Evolutionary conservation across 306 rosid genomes (phyloP), one percentile per base, ranked within the genome.

Genomic region (Malus asiatica): DNA sequence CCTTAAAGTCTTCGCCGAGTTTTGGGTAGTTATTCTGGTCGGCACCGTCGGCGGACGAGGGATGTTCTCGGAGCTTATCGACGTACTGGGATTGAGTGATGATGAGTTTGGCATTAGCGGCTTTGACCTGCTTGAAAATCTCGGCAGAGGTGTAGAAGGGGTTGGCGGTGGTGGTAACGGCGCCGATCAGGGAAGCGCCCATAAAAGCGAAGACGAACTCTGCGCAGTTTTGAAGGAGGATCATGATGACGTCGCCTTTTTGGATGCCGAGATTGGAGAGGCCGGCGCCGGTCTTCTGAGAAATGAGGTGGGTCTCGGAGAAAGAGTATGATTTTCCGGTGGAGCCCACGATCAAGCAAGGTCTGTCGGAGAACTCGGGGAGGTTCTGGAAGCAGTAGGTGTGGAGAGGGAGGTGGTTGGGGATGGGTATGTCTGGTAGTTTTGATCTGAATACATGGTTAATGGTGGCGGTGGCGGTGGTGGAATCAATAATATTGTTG

Each of bases 131-230:
- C 82, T 92, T 92, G 85, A 76, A 78, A 72, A 94, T 77, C 78
- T 94, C 98, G 0, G 95, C 78, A 2, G 88, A 38, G 10, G 97
- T 90, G 83, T 89, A 92, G 80, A 85, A 87, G 0, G 97, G 98
- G 68, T 94, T 92, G 8, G 96, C 97, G 48, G 96, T 81, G 79
- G 97, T 91, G 52, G 85, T 53, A 42, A 87, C 83, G n/a, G 93
- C 95, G 45, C 97, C 98, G 77, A 90, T 71, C 87, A 90, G 84
- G 52, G 97, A 90, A 1, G 94, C 89, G 2, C 88, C 98, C 19
- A 94, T 8, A 87, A 91, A 91, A 0, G 97, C 80, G 82, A 90
- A 55, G 33, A 63, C 89, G 33, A 90, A 94, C 73, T 94, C 98
- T 0, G 92, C 81, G 19, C 83, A 88, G 65, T 94, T 94, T 8